These are phyloP conservation scores for Colletotrichum agaves DNA, from an alignment of 2,329 filamentous ascomycete species.

Conservation along the genomic window DNA sequence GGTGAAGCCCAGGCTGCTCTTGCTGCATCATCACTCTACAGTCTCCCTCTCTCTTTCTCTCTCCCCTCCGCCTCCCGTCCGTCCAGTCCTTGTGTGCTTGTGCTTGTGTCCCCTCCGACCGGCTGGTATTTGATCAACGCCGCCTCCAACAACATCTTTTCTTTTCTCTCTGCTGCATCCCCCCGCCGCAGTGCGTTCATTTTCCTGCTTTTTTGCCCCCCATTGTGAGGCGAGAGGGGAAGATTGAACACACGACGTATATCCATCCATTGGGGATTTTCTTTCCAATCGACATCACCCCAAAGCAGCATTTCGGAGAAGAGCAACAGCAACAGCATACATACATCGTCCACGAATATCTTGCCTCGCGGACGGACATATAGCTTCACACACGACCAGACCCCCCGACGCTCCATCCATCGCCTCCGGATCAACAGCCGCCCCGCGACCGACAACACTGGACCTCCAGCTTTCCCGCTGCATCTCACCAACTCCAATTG, in stretches of 20 bases:
- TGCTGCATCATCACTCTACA: slow-evolving; percentile 35
- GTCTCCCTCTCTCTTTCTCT: not conserved
- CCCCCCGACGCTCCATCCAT: not conserved
- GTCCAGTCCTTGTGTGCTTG: not conserved
- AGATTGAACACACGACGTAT: not conserved
- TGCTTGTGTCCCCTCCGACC: slow-evolving; percentile 2
- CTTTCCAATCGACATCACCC: not conserved
- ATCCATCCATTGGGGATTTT: not conserved
- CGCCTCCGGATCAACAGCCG: slow-evolving; percentile 19
- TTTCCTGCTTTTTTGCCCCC: not conserved
- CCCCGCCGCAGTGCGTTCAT: not conserved
- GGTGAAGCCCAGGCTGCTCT: slow-evolving; percentile 33
- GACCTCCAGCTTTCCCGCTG: not conserved
- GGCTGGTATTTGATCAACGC: slow-evolving; percentile 8
- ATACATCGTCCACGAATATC: not conserved
- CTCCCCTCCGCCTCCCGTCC: not conserved
- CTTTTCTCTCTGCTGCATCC: slow-evolving; percentile 5
- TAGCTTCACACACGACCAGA: not conserved
- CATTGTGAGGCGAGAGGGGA: slow-evolving; percentile 5
- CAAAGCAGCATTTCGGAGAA: not conserved
- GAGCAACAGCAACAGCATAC: not conserved
- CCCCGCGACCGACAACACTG: slow-evolving; percentile 28
- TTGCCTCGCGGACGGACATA: not conserved
- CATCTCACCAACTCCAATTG: not conserved
- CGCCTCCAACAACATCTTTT: slow-evolving; percentile 3